Conservation (phyloP, 192 early-diverging fungal genomes). For the Backusella liffmaniae region DNA sequence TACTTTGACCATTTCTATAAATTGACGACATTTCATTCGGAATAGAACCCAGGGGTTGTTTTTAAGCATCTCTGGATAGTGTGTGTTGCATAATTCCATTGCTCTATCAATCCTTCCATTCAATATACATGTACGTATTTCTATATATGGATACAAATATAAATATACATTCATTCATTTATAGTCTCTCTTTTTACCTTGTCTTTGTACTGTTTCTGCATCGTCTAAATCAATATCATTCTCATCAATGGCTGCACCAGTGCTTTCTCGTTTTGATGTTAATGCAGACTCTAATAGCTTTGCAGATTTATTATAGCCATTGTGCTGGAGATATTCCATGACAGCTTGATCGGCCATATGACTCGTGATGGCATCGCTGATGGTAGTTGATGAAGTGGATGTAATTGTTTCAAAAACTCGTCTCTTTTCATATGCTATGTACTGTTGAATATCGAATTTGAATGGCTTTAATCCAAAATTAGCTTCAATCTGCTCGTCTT, state of each 20-base stretch:
- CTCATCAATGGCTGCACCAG: neutral
- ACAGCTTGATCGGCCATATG: neutral
- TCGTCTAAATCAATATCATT: neutral
- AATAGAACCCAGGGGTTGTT: conserved; percentile 69
- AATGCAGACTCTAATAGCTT: conserved; percentile 48
- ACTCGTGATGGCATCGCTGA: neutral
- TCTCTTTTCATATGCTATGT: conserved; percentile 19
- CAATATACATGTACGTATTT: conserved; percentile 52
- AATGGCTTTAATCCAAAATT: conserved; percentile 66
- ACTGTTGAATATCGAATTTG: conserved; percentile 57
- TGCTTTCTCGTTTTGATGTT: neutral
- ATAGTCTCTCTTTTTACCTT: conserved; percentile 11
- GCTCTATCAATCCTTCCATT: conserved; percentile 77
- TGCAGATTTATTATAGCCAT: conserved; percentile 37
- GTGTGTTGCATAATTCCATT: conserved; percentile 58
- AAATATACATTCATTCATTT: neutral
- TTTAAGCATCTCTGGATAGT: conserved; percentile 67
- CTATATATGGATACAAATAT: conserved; percentile 15
- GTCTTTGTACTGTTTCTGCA: conserved; percentile 6
- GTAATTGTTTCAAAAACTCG: neutral
- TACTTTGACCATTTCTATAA: conserved; percentile 76
- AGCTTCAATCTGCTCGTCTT: conserved; percentile 49
- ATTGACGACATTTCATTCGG: conserved; percentile 78
- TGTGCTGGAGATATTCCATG: neutral
- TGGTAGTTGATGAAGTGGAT: neutral